Evolutionary conservation across 1,139 yeast species (phyloP), one percentile per base, ranked within the genome.

Genomic region (Geotrichum reessii): DNA sequence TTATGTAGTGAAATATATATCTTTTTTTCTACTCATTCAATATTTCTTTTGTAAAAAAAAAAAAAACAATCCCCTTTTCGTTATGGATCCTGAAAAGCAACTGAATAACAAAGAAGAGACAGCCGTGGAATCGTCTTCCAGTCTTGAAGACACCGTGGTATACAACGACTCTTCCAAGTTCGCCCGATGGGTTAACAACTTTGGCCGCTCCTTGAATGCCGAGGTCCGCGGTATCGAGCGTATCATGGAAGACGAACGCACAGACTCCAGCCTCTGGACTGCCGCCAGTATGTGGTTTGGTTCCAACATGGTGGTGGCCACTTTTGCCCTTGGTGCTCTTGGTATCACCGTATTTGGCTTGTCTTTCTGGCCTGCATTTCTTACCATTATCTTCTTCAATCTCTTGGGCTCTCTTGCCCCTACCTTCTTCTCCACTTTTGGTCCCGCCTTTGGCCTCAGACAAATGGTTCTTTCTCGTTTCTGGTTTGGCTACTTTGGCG

Each of bases 211-310:
- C 28, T 47, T 33, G 17, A 52, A 63, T 53, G 76, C 75, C 50
- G 92, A 86, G 73, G 78, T 84, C 42, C 81, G 86, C 68, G 92
- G 92, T 68, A 81, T 86, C 63, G 90, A 84, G 66, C 71, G 81
- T 49, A 80, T 86, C 58, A 85, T 87, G 25, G 89, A 83, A 61
- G 86, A 81, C 56, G 88, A 85, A 70, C 82, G 84, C 64, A 77
- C 80, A 52, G 90, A 85, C 59, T 76, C 74, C 55, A 83, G 88
- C 40, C 69, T 86, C 58, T 76, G 82, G 76, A 81, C 80, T 65
- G 88, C 95, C 28, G 91, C 91, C 48, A 79, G 92, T 58, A 88
- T 91, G 96, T 91, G 97, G 97, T 80, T 87, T 68, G 86, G 95
- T 28, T 96, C 96, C 44, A 91, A 91, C 74, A 77, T 89, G 81